Evolutionary conservation across 2,329 filamentous ascomycete species (phyloP), one percentile per base, ranked within the genome.

Genomic region (Xylaria sp.): DNA sequence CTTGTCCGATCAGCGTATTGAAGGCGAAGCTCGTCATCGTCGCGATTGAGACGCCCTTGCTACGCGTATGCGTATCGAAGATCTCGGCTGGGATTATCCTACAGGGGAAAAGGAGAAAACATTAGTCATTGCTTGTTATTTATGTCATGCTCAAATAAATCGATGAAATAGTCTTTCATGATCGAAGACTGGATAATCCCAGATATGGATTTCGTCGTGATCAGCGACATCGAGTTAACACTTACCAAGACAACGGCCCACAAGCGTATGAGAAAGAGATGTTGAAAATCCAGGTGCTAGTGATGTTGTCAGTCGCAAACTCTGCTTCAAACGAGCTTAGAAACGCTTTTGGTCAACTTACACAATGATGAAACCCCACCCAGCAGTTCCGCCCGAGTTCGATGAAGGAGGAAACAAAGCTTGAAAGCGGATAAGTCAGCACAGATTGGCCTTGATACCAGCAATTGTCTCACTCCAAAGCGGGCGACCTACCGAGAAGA

Each of bases 271-370:
- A 90, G 83, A 93, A 94, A 48, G 85, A 90, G 81, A 93, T 91
- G 80, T 94, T 94, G 84, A 93, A 94, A 1, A 92, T 77, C 92
- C 92, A 94, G 0, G 91, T 94, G 73, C 87, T 84, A 56, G 20
- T 25, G 20, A 30, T 45, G 25, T 45, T 63, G 60, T 63, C n/a
- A 62, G 48, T 25, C 13, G 8, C 32, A 1, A 45, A 10, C 30
- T 18, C 32, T 18, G 18, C n/a, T 36, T 10, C 3, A 23, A 8
- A 12, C 25, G 23, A 46, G 39, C 28, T 15, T 28, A 50, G 57
- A 20, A 36, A n/a, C 7, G 18, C n/a, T n/a, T 43, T 59, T 5
- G 10, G 15, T 25, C 4, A 15, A 71, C 75, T 73, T 74, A 78
- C 74, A 89, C 86, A 64, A 87, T 83, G 69, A 94, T 94, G 79